phyloP scores from a whole-genome alignment of 441 rosid genomes.

The Iberis amara region DNA sequence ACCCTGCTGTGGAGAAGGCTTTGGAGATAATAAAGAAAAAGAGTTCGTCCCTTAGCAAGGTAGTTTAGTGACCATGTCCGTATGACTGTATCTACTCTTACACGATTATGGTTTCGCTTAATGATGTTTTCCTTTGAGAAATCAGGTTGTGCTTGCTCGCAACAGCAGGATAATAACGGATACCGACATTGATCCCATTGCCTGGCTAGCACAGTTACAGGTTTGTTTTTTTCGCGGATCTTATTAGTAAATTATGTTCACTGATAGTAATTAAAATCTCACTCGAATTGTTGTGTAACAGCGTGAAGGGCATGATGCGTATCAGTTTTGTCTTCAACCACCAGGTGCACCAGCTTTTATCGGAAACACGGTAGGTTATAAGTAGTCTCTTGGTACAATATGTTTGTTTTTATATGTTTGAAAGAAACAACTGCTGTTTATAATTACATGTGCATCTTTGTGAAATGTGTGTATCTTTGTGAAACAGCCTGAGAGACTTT shows the following conservation, averaged over 20 bases:
- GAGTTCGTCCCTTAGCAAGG: constrained; percentile 67
- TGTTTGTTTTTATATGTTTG: not conserved
- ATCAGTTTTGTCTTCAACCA: constrained; percentile 92
- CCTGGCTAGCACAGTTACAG: constrained; percentile 80
- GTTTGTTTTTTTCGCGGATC: constrained; percentile 29
- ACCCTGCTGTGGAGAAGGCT: constrained; percentile 66
- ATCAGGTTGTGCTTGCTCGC: constrained; percentile 86
- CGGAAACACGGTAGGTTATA: constrained; percentile 72
- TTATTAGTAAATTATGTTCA: not conserved
- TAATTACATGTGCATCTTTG: not conserved
- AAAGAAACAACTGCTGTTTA: constrained; percentile 7
- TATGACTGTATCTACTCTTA: not conserved
- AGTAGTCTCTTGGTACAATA: not conserved
- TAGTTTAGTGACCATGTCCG: constrained; percentile 12
- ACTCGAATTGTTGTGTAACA: constrained; percentile 30
- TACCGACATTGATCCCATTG: constrained; percentile 61
- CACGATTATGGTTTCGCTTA: not conserved
- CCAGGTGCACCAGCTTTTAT: constrained; percentile 85
- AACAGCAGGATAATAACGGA: constrained; percentile 67
- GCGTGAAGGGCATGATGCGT: constrained; percentile 77
- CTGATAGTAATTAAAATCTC: constrained; percentile 10
- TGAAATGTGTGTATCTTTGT: constrained; percentile 31
- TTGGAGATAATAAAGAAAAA: constrained; percentile 55
- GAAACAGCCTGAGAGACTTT: constrained; percentile 97
- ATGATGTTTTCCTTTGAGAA: constrained; percentile 19